Evolutionary conservation across 768 basidiomycete genomes (phyloP), one percentile per base, ranked within the genome.

Genomic region (Fomitopsis serialis): DNA sequence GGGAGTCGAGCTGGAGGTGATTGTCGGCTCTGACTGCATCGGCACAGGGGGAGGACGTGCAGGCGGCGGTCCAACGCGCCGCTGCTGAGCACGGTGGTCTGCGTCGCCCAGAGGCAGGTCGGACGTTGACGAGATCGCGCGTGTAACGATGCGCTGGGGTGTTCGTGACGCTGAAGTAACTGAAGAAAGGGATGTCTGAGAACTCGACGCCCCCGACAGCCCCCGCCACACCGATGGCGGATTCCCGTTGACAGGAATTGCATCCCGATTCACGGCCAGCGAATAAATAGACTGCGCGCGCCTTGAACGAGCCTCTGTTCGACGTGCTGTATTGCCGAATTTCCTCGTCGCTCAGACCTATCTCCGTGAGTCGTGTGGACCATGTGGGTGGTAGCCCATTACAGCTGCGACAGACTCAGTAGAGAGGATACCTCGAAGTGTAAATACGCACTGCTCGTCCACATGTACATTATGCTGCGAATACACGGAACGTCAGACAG

Each of bases 381-480:
- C 88, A 90, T 1, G 87, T 85, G 0, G 88, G 86, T 1, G 88
- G 88, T 12, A 90, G 70, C 9, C 87, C 87, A 13, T 72, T 67
- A 54, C 80, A 82, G 24, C 83, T 85, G 50, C 35, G 47, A 19
- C 42, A 52, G 49, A 37, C 35, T 45, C 29, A 37, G 40, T 7
- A 32, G 37, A 9, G 42, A 42, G 48, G 42, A 55, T 32, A 17
- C 25, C 17, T 13, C 27, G 11, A 42, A 49, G 37, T 7, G 50
- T 45, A 24, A 40, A 27, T 3, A 74, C 78, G 52, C 58, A 86
- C 82, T 74, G 82, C 69, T 89, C 87, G 66, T 89, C 85, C 25
- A 89, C 87, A 62, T 90, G 87, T 32, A 89, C 80, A 61, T 89
- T 78, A 63, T 90, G 87, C 86, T 88, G 57, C 42, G 29, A 32